Percentiles rank a stretch among this genome's conserved stretches.
phyloP scores from a whole-genome alignment of 2,329 filamentous ascomycete species.

The Dactylellina drechsleri region DNA sequence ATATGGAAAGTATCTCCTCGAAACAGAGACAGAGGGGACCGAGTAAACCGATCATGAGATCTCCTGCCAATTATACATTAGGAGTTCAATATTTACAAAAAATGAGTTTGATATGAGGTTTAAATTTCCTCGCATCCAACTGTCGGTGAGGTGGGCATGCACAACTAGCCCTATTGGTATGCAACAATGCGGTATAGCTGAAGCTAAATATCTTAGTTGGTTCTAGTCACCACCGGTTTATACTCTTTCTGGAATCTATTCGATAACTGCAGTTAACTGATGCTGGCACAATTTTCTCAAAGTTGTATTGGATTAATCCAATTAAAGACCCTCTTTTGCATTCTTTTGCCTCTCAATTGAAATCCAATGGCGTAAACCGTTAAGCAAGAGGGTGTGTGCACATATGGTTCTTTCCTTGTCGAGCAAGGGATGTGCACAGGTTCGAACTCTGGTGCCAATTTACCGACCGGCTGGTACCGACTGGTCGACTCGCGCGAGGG shows the following conservation, averaged over 20 bases:
- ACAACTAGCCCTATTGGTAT: conserved; percentile 46
- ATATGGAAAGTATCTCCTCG: not conserved
- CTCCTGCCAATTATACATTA: conserved; percentile 6
- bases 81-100: conserved; percentile 10
- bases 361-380: conserved; percentile 19
- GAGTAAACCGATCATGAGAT: conserved; percentile 27
- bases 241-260: conserved; percentile 34
- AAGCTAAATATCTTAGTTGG: conserved; percentile 23
- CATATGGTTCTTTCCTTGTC: conserved; percentile 15
- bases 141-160: conserved; percentile 29
- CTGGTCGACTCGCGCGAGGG: conserved; percentile 38
- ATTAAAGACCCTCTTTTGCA: not conserved
- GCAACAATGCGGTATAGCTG: conserved; percentile 50
- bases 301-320: conserved; percentile 8
- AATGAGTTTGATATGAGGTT: conserved; percentile 51
- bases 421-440: conserved; percentile 24
- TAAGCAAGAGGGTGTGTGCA: not conserved
- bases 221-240: conserved; percentile 9
- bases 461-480: conserved; percentile 52
- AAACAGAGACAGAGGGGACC: not conserved
- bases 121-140: conserved; percentile 51
- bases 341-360: conserved; percentile 1
- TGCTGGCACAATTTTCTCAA: not conserved
- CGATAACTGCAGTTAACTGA: not conserved
- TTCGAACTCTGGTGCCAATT: conserved; percentile 43